Conservation (phyloP, 139 green algal genomes). For the Ettlia oleoabundans region DNA sequence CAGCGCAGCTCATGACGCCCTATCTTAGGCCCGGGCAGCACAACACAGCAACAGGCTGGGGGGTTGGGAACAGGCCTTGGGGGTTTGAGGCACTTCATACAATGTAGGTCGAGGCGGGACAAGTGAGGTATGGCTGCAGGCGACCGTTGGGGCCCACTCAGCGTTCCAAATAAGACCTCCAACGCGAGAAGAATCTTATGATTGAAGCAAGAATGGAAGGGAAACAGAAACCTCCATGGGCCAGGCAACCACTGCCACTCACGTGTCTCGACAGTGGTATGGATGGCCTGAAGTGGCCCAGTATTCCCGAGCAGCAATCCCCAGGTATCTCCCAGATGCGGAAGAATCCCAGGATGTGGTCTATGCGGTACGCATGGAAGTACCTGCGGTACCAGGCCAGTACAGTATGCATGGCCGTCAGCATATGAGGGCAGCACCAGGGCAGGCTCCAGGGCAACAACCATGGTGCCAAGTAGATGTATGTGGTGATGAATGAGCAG, state of each 20-base stretch:
- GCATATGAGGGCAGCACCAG: too few species aligned
- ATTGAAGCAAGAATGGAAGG: not conserved
- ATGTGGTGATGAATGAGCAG: too few species aligned
- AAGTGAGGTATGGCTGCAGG: too few species aligned
- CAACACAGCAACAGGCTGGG: too few species aligned
- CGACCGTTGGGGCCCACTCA: too few species aligned
- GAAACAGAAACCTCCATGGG: too few species aligned
- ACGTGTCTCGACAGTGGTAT: slow-evolving; percentile 63
- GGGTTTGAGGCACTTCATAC: not conserved
- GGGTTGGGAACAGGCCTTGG: too few species aligned
- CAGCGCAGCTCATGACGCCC: too few species aligned
- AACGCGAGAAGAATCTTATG: not conserved
- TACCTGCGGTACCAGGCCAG: slow-evolving; percentile 60
- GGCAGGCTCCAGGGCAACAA: not conserved
- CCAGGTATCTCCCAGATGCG: slow-evolving; percentile 96
- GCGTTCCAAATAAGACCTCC: not conserved
- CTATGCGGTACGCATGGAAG: slow-evolving; percentile 95
- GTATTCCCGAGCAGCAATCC: slow-evolving; percentile 65
- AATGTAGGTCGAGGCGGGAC: too few species aligned
- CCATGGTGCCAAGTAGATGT: not conserved
- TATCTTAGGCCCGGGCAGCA: too few species aligned
- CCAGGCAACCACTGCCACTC: not conserved
- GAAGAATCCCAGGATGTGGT: slow-evolving; percentile 99
- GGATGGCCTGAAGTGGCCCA: slow-evolving; percentile 90
- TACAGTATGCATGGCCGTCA: too few species aligned